Evolutionary conservation across 2,329 filamentous ascomycete species (phyloP).

Genomic region (Dothidotthia symphoricarpi): DNA sequence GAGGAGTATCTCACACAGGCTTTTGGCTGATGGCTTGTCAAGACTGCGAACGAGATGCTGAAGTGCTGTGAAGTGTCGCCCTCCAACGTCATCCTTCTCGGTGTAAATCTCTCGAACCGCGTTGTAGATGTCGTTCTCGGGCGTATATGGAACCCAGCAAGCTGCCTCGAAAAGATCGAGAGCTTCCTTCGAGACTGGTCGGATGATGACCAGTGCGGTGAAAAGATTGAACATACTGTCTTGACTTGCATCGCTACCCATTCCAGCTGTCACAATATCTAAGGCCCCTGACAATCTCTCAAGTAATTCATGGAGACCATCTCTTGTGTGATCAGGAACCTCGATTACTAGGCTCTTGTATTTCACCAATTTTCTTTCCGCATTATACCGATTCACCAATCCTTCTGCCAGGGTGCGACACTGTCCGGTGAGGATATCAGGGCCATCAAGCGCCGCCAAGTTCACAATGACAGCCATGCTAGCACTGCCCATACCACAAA

Average conservation of each 20-base stretch:
- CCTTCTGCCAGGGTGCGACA: constrained; percentile 23
- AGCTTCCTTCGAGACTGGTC: constrained; percentile 18
- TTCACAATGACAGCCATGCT: constrained; percentile 20
- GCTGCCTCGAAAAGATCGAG: constrained; percentile 26
- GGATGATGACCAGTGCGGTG: constrained; percentile 13
- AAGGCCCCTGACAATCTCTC: constrained; percentile 11
- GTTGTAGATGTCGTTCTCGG: constrained; percentile 9
- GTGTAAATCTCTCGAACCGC: constrained; percentile 12
- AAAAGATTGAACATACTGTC: constrained; percentile 19
- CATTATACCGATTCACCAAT: constrained; percentile 20
- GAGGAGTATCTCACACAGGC: constrained; percentile 17
- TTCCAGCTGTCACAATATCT: constrained; percentile 1
- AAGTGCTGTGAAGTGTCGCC: constrained; percentile 17
- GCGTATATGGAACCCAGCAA: constrained; percentile 12
- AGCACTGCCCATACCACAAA: constrained; percentile 14
- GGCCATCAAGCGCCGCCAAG: constrained; percentile 31
- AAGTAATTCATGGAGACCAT: constrained; percentile 17
- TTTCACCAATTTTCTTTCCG: constrained; percentile 11
- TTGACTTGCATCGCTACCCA: neutral
- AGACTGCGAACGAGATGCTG: constrained; percentile 19
- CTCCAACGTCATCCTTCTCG: constrained; percentile 13
- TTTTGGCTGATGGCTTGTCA: constrained; percentile 9
- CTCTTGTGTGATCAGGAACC: constrained; percentile 19
- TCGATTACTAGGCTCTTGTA: constrained; percentile 22
- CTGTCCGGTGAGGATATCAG: constrained; percentile 24